phyloP scores from a whole-genome alignment of 2,329 filamentous ascomycete species.

The Calcarisporium arbuscula region DNA sequence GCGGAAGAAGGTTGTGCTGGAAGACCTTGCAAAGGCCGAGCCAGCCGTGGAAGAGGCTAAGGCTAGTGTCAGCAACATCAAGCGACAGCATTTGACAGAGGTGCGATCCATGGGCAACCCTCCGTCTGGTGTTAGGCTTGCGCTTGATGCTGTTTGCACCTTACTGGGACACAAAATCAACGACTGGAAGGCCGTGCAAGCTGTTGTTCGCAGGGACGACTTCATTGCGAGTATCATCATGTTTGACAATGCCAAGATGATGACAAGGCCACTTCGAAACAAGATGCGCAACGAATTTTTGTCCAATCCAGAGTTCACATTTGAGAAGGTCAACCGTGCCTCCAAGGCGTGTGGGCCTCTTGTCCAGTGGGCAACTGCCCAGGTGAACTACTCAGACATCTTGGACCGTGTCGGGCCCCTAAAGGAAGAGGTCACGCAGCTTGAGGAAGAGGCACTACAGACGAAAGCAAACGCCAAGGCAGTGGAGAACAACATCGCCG shows the following conservation, averaged over 20 bases:
- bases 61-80: constrained; percentile 97
- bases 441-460: constrained; percentile 83
- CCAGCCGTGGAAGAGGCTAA: constrained; percentile 89
- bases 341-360: constrained; percentile 95
- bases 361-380: constrained; percentile 93
- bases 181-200: constrained; percentile 88
- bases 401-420: constrained; percentile 88
- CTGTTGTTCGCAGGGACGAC: constrained; percentile 83
- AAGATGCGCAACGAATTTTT: constrained; percentile 94
- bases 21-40: constrained; percentile 84
- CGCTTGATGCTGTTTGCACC: constrained; percentile 93
- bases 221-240: constrained; percentile 98
- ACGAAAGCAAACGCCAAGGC: constrained; percentile 92
- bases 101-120: constrained; percentile 95
- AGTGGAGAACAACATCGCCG: constrained; percentile 78
- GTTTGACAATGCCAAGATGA: constrained; percentile 91
- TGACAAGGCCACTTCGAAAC: constrained; percentile 74
- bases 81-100: constrained; percentile 93
- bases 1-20: constrained; percentile 76
- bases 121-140: constrained; percentile 81
- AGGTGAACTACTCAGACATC: constrained; percentile 97
- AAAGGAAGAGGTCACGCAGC: constrained; percentile 77
- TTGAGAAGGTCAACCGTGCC: constrained; percentile 90
- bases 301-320: constrained; percentile 91
- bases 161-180: constrained; percentile 83